Evolutionary conservation across 176 grass and related monocot species (phyloP).

Genomic region (Themeda triandra): DNA sequence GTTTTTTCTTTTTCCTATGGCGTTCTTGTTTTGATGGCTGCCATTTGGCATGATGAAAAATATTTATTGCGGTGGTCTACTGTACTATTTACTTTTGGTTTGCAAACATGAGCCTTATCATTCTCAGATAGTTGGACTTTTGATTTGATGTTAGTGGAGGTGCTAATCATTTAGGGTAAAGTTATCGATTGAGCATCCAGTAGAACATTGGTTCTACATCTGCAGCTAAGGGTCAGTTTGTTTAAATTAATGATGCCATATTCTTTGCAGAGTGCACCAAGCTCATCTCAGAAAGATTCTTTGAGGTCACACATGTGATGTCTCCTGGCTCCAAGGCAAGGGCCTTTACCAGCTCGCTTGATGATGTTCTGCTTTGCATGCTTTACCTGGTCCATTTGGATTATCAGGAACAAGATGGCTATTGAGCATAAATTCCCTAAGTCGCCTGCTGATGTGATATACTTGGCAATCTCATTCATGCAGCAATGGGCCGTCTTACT

Average conservation of each 20-base stretch:
- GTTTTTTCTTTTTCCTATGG: background rate
- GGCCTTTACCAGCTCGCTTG: no score
- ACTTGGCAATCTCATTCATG: no score
- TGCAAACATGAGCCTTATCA: background rate
- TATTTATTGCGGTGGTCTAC: no score
- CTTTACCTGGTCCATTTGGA: no score
- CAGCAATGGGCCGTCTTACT: no score
- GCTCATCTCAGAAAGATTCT: constrained; percentile 8
- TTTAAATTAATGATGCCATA: constrained; percentile 3
- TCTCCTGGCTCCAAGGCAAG: no score
- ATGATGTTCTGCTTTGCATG: no score
- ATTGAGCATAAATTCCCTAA: no score
- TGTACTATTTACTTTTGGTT: background rate
- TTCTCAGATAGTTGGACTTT: background rate
- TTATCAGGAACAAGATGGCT: no score
- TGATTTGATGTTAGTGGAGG: background rate
- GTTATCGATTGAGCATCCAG: background rate
- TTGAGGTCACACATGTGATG: constrained; percentile 54
- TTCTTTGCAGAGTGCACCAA: constrained; percentile 39
- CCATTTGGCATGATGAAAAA: background rate
- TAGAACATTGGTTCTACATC: background rate
- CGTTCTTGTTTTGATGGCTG: background rate
- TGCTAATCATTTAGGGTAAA: background rate
- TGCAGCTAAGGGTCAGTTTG: background rate
- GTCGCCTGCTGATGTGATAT: no score